Conservation (phyloP, 1,139 yeast species). For the Pneumocystis carinii region DNA sequence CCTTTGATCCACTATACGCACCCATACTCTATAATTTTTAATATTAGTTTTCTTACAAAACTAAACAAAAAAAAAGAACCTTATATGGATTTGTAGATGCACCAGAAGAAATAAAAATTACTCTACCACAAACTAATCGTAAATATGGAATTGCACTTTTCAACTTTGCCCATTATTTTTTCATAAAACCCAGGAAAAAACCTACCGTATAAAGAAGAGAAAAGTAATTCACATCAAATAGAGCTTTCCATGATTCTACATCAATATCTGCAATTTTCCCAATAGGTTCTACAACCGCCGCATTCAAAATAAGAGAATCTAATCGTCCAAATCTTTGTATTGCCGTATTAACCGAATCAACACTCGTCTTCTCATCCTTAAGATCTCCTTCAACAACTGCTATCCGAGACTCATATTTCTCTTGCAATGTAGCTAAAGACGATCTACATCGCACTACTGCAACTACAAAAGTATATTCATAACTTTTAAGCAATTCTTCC, state of each 20-base stretch:
- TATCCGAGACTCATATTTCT: slow-evolving; percentile 4
- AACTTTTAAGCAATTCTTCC: slow-evolving; percentile 31
- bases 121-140: slow-evolving; percentile 40
- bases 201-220: slow-evolving; percentile 49
- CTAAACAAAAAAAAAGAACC: slow-evolving; percentile 80
- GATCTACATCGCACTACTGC: slow-evolving; percentile 53
- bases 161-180: slow-evolving; percentile 7
- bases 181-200: neutral
- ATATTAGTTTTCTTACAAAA: slow-evolving; percentile 31
- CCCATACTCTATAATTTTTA: neutral
- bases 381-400: slow-evolving; percentile 49
- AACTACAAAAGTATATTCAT: slow-evolving; percentile 35
- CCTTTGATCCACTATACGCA: slow-evolving; percentile 55
- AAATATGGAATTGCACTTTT: slow-evolving; percentile 45
- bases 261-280: slow-evolving; percentile 37
- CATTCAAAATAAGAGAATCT: slow-evolving; percentile 66
- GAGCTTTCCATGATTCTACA: slow-evolving; percentile 42
- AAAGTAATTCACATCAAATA: slow-evolving; percentile 67
- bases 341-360: slow-evolving; percentile 35
- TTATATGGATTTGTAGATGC: slow-evolving; percentile 38
- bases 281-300: slow-evolving; percentile 79
- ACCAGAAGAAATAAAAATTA: slow-evolving; percentile 73
- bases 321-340: slow-evolving; percentile 41
- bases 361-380: slow-evolving; percentile 29
- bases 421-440: slow-evolving; percentile 5